Evolutionary conservation across 108 stramenopile species (phyloP).

Genomic region (Asterionellopsis glacialis): DNA sequence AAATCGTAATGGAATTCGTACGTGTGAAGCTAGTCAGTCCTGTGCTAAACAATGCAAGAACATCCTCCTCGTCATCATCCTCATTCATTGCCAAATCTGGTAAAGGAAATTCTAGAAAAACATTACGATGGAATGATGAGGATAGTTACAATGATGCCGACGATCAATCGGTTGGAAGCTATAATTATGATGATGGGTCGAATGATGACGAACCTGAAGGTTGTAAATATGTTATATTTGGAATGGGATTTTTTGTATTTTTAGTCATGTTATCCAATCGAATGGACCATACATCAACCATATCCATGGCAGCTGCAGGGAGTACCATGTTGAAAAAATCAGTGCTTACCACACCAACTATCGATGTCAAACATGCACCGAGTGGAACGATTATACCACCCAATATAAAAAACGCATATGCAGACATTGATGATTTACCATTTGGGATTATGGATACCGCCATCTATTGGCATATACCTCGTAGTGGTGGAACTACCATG

Average conservation of each 20-base stretch:
- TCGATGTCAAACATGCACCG: conserved; percentile 1
- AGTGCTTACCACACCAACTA: neutral
- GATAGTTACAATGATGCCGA: neutral
- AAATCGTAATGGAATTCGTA: too few relatives aligned
- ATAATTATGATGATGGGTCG: too few relatives aligned
- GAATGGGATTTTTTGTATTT: conserved; percentile 1
- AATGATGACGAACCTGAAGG: conserved; percentile 1
- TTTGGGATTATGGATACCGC: conserved; percentile 17
- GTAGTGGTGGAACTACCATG: conserved; percentile 33
- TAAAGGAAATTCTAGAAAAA: neutral
- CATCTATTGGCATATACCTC: conserved; percentile 27
- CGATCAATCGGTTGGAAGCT: neutral
- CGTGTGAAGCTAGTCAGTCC: too few relatives aligned
- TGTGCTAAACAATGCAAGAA: too few relatives aligned
- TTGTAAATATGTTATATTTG: neutral
- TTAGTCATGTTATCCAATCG: neutral
- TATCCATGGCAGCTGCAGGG: neutral
- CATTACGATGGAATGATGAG: neutral
- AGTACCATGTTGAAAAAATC: neutral
- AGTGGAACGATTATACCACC: neutral
- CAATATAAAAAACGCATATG: neutral
- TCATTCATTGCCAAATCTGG: neutral
- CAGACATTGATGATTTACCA: conserved; percentile 3
- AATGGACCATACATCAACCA: too few relatives aligned
- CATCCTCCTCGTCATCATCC: neutral